A percentile compares a stretch with the other conserved stretches of the same genome.
These are phyloP conservation scores for Przewalskia tangutica DNA, from an alignment of 257 asterid genomes.

Conservation along the genomic window DNA sequence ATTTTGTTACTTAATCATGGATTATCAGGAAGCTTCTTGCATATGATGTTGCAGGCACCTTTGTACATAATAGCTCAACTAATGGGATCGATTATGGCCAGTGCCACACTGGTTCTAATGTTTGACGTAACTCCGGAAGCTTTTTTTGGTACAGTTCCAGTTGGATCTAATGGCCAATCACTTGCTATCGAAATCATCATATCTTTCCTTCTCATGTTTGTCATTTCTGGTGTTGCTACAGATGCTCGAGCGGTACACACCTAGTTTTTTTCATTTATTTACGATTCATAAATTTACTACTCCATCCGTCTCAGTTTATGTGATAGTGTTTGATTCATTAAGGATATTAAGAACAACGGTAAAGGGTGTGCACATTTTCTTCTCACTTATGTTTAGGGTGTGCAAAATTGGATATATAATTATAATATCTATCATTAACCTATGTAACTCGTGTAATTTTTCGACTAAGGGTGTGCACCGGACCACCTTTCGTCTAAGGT, in stretches of 20 bases:
- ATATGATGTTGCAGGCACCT: slow-evolving; percentile 33
- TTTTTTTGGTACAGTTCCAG: slow-evolving; percentile 65
- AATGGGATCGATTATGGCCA: slow-evolving; percentile 56
- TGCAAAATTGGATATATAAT: no score
- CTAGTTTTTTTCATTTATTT: not conserved
- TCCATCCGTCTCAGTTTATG: no score
- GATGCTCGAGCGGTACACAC: slow-evolving; percentile 51
- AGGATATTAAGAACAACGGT: no score
- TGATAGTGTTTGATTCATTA: no score
- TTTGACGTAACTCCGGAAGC: slow-evolving; percentile 33
- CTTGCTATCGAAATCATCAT: slow-evolving; percentile 54
- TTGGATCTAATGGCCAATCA: slow-evolving; percentile 46
- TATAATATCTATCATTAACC: no score
- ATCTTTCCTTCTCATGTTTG: slow-evolving; percentile 73
- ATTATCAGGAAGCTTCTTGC: no score
- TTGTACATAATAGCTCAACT: slow-evolving; percentile 43
- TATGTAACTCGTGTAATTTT: no score
- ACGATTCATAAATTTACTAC: not conserved
- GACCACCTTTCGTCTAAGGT: no score
- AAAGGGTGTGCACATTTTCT: no score
- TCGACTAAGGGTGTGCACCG: no score
- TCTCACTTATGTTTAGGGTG: no score
- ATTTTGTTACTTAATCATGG: not conserved
- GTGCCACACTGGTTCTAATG: slow-evolving; percentile 38
- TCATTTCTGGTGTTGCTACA: slow-evolving; percentile 37